Base-by-base conservation (phyloP, 208 protist species). In the Trypanosomatidae sp. region DNA sequence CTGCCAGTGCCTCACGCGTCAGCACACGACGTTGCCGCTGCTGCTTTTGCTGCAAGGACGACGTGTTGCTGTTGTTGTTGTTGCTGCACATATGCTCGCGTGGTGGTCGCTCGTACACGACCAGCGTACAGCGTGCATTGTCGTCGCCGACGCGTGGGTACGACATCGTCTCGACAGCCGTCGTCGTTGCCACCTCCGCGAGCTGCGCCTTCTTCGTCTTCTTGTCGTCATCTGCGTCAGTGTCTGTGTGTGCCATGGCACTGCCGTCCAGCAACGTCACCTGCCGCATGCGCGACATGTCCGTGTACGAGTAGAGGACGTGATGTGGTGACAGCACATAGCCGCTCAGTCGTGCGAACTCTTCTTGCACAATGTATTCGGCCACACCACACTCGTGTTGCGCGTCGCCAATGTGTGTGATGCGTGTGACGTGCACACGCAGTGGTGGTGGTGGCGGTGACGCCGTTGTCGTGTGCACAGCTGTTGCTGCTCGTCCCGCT, bases 291-390 rank as follows among this genome's bases (percentile, higher is more conserved):
- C 56, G 71, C 13, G 75, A 61, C 4, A 54, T 66, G 57, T 93
- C 84, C 5, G 61, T 93, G 66, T 83, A 86, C 42, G 59, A 75
- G 56, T 76, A 86, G 8, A 89, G 8, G 13, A 88, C 43, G 50
- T 76, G 73, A 16, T 61, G 50, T n/a, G 65, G 59, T n/a, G 68
- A 80, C 7, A 84, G 65, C 33, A 74, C 90, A 53, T 92, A 84
- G 7, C 81, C 86, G 10, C 82, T 92, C 56, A 76, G 88, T 20
- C 87, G 71, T 38, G 47, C 51, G 45, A 96, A 96, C 49, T 96
- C 89, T 46, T 96, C 89, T 41, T 96, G 89, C 25, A 92, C 82
- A 18, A 93, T 88, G 60, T 89, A 95, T 53, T 92, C 83, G 0
- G 88, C 75, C 20, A 78, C 64, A 32, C 88, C 88, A 54, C 64